phyloP scores from a whole-genome alignment of 2,329 filamentous ascomycete species.

The Chaetomium sp. region DNA sequence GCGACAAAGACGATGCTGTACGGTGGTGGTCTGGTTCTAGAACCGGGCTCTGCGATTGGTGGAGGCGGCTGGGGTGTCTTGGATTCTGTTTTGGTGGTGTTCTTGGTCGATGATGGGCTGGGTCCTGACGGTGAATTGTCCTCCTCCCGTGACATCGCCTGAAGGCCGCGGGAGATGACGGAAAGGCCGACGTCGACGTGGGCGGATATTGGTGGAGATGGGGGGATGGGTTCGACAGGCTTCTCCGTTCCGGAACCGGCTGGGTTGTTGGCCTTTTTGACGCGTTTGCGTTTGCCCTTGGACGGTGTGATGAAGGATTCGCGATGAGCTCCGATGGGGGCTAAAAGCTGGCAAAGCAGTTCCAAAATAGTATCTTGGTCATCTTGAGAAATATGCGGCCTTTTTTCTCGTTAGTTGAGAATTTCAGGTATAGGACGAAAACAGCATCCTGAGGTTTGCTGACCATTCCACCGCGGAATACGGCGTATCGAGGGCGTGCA shows the following conservation, averaged over 20 bases:
- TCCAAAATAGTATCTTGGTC: constrained; percentile 61
- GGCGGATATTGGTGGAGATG: constrained; percentile 45
- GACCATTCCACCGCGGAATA: constrained; percentile 46
- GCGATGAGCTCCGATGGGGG: constrained; percentile 58
- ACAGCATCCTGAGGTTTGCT: neutral
- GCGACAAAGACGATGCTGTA: constrained; percentile 54
- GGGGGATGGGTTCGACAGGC: constrained; percentile 24
- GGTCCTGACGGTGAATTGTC: neutral
- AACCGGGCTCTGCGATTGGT: neutral
- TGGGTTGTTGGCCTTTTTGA: constrained; percentile 31
- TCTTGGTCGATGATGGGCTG: too few species aligned
- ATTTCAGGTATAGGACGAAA: neutral
- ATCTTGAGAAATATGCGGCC: constrained; percentile 52
- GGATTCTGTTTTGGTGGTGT: too few species aligned
- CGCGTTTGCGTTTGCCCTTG: constrained; percentile 55
- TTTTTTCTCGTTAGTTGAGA: constrained; percentile 27
- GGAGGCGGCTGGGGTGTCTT: too few species aligned
- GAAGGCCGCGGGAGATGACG: constrained; percentile 54
- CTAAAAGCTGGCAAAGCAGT: constrained; percentile 59
- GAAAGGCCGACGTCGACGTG: constrained; percentile 60
- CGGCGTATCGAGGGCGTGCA: constrained; percentile 40
- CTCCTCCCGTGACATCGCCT: constrained; percentile 31
- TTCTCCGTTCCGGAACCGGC: neutral
- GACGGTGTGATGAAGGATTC: constrained; percentile 48
- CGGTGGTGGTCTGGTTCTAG: constrained; percentile 2